Percentiles rank a stretch among this genome's conserved stretches.
Evolutionary conservation across 306 rosid genomes (phyloP).

Genomic region (Acacia acuminata): DNA sequence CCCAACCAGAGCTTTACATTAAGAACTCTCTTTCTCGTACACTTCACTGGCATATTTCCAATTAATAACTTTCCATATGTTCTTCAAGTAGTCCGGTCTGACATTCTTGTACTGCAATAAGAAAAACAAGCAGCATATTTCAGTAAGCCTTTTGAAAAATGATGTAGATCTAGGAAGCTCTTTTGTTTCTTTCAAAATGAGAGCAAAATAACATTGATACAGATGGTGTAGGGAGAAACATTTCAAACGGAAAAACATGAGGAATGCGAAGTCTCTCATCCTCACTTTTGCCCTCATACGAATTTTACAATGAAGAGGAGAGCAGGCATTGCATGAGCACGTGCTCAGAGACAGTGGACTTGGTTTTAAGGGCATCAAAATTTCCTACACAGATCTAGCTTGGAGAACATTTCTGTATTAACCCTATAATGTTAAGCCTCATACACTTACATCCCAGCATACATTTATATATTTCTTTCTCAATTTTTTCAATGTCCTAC

Average conservation of each 20-base stretch:
- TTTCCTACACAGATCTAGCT: background rate
- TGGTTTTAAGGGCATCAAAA: background rate
- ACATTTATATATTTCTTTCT: background rate
- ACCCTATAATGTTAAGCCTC: background rate
- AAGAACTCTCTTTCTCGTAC: conserved; percentile 61
- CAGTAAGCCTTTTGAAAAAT: conserved; percentile 23
- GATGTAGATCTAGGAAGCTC: conserved; percentile 7
- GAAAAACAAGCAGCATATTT: conserved; percentile 35
- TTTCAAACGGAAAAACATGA: background rate
- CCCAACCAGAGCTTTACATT: background rate
- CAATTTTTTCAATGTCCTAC: background rate
- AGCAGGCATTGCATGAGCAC: background rate
- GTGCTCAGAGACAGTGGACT: background rate
- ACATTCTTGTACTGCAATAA: conserved; percentile 92
- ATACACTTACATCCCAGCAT: background rate
- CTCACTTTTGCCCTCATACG: background rate
- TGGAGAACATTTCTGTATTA: background rate
- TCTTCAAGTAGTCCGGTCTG: conserved; percentile 93
- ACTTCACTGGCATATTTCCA: conserved; percentile 83
- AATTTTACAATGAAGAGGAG: background rate
- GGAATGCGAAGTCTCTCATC: conserved; percentile 26
- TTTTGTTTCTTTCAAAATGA: background rate
- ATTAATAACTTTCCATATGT: conserved; percentile 91
- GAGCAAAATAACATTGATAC: conserved; percentile 8
- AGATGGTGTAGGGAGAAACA: background rate